phyloP scores from a whole-genome alignment of 805 yeast species.

The Crinitomyces ghanaensis region DNA sequence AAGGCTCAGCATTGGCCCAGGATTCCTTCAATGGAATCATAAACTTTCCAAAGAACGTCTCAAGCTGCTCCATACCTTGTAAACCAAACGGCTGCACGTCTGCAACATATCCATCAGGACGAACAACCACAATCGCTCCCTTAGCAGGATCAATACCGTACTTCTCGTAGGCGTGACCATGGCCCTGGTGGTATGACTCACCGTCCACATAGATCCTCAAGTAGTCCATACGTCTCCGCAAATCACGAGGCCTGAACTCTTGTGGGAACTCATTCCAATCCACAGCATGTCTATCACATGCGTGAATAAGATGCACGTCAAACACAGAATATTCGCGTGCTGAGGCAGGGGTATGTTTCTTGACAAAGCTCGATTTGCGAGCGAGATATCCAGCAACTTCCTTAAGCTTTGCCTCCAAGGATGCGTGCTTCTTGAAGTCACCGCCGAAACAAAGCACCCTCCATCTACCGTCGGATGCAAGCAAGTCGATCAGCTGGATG shows the following conservation, averaged over 20 bases:
- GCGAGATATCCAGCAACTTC: constrained; percentile 20
- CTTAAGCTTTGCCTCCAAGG: constrained; percentile 2
- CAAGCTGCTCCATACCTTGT: constrained; percentile 16
- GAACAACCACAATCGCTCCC: constrained; percentile 22
- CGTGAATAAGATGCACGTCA: constrained; percentile 22
- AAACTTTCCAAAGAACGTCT: constrained; percentile 15
- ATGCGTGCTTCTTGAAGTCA: constrained; percentile 13
- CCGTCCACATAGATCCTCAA: constrained; percentile 23
- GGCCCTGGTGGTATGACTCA: constrained; percentile 24
- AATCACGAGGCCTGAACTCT: constrained; percentile 16
- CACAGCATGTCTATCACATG: constrained; percentile 13
- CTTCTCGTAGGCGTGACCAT: constrained; percentile 19
- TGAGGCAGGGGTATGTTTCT: constrained; percentile 21
- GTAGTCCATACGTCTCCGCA: constrained; percentile 20
- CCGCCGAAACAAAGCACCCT: constrained; percentile 23
- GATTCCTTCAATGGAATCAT: constrained; percentile 7
- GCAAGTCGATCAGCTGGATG: constrained; percentile 17
- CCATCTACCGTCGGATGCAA: constrained; percentile 25
- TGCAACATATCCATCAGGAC: constrained; percentile 29
- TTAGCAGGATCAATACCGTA: constrained; percentile 22
- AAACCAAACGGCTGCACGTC: constrained; percentile 13
- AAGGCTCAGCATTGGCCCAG: constrained; percentile 5
- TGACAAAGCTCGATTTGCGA: constrained; percentile 8
- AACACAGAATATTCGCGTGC: constrained; percentile 22
- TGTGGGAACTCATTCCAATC: constrained; percentile 24